Evolutionary conservation across 2,329 filamentous ascomycete species (phyloP), one percentile per base, ranked within the genome.

Genomic region (Diplocarpon rosae): DNA sequence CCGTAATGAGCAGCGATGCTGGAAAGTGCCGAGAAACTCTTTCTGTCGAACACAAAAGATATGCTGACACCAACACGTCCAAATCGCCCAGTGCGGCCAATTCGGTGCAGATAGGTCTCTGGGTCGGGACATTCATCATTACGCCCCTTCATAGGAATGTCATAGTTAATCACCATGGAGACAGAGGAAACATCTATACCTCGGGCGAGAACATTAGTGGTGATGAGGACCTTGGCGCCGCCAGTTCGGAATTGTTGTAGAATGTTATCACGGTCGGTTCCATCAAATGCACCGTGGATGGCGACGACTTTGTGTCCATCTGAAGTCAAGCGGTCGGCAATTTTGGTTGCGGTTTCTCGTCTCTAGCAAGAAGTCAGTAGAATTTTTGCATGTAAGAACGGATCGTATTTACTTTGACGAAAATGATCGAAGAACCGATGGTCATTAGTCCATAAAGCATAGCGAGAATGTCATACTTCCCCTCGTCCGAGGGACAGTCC

Each of bases 101-200:
- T 98, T 62, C 92, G 85, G 72, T 98, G 92, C 39, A 98, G 82
- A 62, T 98, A 98, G 1, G 92, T 98, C 69, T 96, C 89, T 37
- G 80, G 80, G 61, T 98, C 92, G 12, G 90, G 84, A 65, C 92
- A 85, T 24, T 73, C 73, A 56, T 96, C 89, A 14, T 83, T 79
- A 28, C 74, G 67, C 33, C 83, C 80, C 60, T 83, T 82, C 70
- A 83, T 84, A 17, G 83, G 83, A 46, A 87, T 83, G 56, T 87
- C 83, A 66, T 98, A 98, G 71, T 98, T 98, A 71, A 98, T 88
- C 43, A 98, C 92, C 82, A 98, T 92, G 9, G 88, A 95, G 12
- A 98, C 92, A 24, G 80, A 81, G 68, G 93, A 65, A 62, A 96
- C 69, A 80, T 98, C 92, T 58, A 98, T 96, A 62, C 92, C 92